Conservation (phyloP, 805 yeast genomes). For the Priceomyces fermenticarens region DNA sequence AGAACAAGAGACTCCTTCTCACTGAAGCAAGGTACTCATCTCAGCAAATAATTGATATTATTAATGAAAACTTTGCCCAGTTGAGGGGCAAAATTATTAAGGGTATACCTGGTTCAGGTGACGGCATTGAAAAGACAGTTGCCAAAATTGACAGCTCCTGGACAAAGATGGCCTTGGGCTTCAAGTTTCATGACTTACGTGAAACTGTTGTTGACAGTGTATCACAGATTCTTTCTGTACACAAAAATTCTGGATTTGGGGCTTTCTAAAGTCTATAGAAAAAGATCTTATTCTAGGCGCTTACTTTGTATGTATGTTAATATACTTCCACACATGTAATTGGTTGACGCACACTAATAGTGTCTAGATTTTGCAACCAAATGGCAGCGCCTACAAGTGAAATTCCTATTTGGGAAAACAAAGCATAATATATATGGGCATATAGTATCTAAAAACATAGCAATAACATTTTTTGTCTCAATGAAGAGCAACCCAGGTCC, state of each 20-base stretch:
- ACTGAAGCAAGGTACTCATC: constrained; percentile 17
- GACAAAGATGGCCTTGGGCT: constrained; percentile 36
- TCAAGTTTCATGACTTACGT: constrained; percentile 35
- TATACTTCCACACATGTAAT: too few species aligned
- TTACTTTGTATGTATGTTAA: too few species aligned
- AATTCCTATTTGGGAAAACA: too few species aligned
- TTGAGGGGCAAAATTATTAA: constrained; percentile 43
- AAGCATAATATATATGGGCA: too few species aligned
- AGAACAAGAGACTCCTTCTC: constrained; percentile 22
- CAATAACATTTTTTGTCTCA: too few species aligned
- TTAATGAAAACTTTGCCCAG: constrained; percentile 39
- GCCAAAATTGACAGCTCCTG: constrained; percentile 31
- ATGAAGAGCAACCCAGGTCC: constrained; percentile 12
- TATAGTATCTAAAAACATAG: too few species aligned
- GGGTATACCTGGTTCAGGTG: constrained; percentile 36
- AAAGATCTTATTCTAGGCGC: too few species aligned
- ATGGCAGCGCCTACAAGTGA: too few species aligned
- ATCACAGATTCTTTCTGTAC: constrained; percentile 29
- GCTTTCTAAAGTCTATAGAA: too few species aligned
- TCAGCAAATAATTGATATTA: constrained; percentile 29
- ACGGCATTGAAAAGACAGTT: constrained; percentile 8
- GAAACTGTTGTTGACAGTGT: constrained; percentile 41
- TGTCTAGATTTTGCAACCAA: too few species aligned
- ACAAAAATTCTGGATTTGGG: too few species aligned
- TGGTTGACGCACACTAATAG: too few species aligned